Base-by-base conservation (phyloP, 441 rosid species). In the Pelargonium australe region DNA sequence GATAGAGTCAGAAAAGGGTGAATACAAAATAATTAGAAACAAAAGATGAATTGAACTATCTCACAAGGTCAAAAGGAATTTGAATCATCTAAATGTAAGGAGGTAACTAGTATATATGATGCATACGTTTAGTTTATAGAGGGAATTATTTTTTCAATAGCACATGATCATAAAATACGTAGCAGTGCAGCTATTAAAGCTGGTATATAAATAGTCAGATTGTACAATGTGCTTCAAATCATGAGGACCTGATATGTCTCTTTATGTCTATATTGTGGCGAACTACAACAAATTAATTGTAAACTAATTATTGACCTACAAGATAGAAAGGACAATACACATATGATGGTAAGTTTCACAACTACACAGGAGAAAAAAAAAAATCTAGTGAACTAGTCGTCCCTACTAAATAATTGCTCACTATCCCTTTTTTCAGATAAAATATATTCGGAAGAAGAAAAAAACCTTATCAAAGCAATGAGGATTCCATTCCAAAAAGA, bases 71-170 rank as follows among this genome's bases (percentile, higher is more conserved):
- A 53, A 16, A 14, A n/a, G 60, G 17, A 16, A n/a, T 19, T 0
- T 0, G 60, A 53, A 14, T 53, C 20, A 53, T 53, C 16, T 16
- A 6, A 14, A 16, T 7, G 7, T 5, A 53, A 53, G 60, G 60
- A 53, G 60, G 60, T 53, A 53, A 53, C 60, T 53, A 53, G 20
- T 16, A 53, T 19, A 53, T 53, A 53, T 37, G 41, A 37, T 37
- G 41, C 41, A 5, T 37, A 37, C 1, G 3, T 37, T 37, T 37
- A 37, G 41, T 37, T 37, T 14, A 16, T 20, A 17, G 25, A 57
- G 62, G 17, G 17, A 23, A 57, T 17, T 57, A 57, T 17, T 14
- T 57, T 12, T 57, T 17, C 62, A 57, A 8, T 17, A 57, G 23
- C 8, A 57, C 62, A 17, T 57, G 62, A 6, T 37, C 5, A 37